phyloP scores from a whole-genome alignment of 441 rosid genomes.

The Arabidopsis lyrata region DNA sequence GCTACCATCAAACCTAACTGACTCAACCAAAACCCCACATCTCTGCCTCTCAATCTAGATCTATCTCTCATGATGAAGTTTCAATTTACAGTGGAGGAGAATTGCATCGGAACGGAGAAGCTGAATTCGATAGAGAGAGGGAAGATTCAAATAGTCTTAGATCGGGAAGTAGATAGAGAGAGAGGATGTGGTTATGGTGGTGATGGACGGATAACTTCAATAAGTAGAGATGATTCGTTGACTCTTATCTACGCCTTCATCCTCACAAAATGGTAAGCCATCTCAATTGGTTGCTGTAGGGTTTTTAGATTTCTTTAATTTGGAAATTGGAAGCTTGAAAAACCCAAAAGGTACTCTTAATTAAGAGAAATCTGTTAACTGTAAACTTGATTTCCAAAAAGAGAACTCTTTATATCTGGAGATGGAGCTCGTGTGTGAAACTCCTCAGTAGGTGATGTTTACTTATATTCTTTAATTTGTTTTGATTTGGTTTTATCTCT shows the following conservation, averaged over 20 bases:
- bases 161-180: too few relatives aligned
- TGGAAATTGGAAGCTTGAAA: constrained; percentile 1
- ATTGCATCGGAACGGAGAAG: too few relatives aligned
- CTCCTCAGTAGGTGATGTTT: constrained; percentile 14
- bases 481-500: constrained; percentile 39
- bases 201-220: constrained; percentile 56
- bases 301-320: constrained; percentile 10
- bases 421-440: neutral
- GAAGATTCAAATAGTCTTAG: too few relatives aligned
- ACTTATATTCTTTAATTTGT: constrained; percentile 21
- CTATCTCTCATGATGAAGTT: too few relatives aligned
- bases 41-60: too few relatives aligned
- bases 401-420: neutral
- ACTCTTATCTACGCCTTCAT: constrained; percentile 40
- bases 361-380: neutral
- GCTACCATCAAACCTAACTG: too few relatives aligned
- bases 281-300: constrained; percentile 31
- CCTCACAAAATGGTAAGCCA: constrained; percentile 32
- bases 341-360: neutral
- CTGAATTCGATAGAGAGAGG: too few relatives aligned
- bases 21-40: too few relatives aligned
- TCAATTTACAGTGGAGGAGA: too few relatives aligned
- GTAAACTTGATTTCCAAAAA: neutral
- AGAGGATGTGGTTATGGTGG: too few relatives aligned
- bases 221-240: constrained; percentile 45